These are phyloP conservation scores for Diaporthe citri DNA, from an alignment of 2,329 filamentous ascomycete species.

Conservation along the genomic window DNA sequence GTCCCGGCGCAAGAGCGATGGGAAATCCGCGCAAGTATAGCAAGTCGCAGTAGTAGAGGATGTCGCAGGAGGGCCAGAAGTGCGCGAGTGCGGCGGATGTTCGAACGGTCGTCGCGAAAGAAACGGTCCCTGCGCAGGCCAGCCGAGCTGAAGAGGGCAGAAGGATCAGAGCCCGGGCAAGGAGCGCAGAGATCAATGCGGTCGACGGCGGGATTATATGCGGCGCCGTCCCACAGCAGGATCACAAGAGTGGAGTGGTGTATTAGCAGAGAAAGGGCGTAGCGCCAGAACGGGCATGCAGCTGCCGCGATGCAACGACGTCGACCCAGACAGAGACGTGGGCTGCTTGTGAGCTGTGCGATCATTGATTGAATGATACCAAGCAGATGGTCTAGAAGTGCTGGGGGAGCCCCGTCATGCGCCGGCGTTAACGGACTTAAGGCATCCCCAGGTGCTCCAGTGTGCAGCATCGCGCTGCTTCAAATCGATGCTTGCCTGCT, in stretches of 20 bases:
- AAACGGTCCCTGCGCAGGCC: conserved; percentile 9
- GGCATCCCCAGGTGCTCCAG: not conserved
- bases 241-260: conserved; percentile 29
- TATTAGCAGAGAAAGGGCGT: not conserved
- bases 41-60: not conserved
- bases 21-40: not conserved
- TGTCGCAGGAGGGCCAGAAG: not conserved
- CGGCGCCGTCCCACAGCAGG: conserved; percentile 3
- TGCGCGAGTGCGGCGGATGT: not conserved
- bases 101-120: not conserved
- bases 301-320: not conserved
- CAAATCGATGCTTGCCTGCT: conserved; percentile 2
- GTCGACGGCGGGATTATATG: conserved; percentile 30
- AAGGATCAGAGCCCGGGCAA: not conserved
- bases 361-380: not conserved
- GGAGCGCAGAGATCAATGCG: conserved; percentile 18
- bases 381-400: not conserved
- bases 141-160: conserved; percentile 12
- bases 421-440: conserved; percentile 28
- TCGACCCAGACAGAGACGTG: not conserved
- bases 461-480: not conserved
- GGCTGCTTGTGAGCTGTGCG: conserved; percentile 21
- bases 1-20: not conserved
- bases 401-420: not conserved
- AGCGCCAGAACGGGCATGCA: conserved; percentile 3